Evolutionary conservation across 352 stramenopile species (phyloP).

Genomic region (Pythium biforme): DNA sequence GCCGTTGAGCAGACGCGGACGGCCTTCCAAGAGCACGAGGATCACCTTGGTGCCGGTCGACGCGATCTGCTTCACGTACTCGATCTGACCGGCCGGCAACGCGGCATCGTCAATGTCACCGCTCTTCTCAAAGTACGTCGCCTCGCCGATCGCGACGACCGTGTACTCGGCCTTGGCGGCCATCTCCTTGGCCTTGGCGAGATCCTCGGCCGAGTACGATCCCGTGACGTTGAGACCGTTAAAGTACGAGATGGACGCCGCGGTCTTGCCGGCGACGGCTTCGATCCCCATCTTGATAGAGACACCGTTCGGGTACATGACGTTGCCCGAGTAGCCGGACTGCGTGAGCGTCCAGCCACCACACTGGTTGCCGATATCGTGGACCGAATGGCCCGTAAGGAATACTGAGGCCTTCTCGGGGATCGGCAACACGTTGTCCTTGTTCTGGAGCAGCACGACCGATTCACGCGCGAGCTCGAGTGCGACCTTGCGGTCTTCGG

Average conservation of each 20-base stretch:
- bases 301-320: slow-evolving; percentile 56
- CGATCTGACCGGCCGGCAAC: slow-evolving; percentile 60
- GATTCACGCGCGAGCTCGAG: slow-evolving; percentile 31
- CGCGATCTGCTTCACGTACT: slow-evolving; percentile 66
- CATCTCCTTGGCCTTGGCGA: slow-evolving; percentile 50
- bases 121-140: slow-evolving; percentile 78
- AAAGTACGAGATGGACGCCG: slow-evolving; percentile 38
- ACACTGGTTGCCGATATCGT: slow-evolving; percentile 75
- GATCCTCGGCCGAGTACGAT: slow-evolving; percentile 40
- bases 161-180: slow-evolving; percentile 59
- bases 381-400: slow-evolving; percentile 62
- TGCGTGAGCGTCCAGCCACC: slow-evolving; percentile 79
- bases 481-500: slow-evolving; percentile 24
- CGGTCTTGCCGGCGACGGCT: slow-evolving; percentile 19
- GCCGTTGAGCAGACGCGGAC: slow-evolving; percentile 69
- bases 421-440: slow-evolving; percentile 60
- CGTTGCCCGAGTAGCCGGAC: slow-evolving; percentile 72
- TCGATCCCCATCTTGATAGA: slow-evolving; percentile 58
- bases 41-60: slow-evolving; percentile 76
- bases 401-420: slow-evolving; percentile 38
- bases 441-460: slow-evolving; percentile 85
- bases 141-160: slow-evolving; percentile 78
- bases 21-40: slow-evolving; percentile 72
- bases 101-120: slow-evolving; percentile 82
- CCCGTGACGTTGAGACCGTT: slow-evolving; percentile 63